Conservation (phyloP, 208 protist species). For the Wallacemonas sp. region DNA sequence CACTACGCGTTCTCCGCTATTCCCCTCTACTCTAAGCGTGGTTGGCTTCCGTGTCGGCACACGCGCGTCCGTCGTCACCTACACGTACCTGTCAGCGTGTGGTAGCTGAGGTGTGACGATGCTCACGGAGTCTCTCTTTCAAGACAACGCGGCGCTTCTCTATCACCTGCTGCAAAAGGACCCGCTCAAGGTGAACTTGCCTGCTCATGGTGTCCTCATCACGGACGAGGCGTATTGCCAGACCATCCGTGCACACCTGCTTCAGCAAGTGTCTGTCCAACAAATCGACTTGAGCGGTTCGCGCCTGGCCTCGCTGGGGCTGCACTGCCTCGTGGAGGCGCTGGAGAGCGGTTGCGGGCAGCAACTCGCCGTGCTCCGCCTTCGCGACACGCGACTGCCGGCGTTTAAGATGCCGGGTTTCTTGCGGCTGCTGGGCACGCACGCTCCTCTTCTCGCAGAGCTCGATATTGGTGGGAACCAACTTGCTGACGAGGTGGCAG, state of each 20-base stretch:
- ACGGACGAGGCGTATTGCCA: conserved; percentile 24
- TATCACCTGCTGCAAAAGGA: conserved; percentile 27
- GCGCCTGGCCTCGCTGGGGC: neutral
- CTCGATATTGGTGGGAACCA: conserved; percentile 20
- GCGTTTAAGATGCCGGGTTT: conserved; percentile 14
- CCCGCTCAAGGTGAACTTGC: conserved; percentile 25
- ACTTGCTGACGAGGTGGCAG: conserved; percentile 8
- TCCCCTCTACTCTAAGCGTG: no score
- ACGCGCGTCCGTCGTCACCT: no score
- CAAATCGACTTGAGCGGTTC: conserved; percentile 15
- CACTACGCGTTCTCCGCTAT: no score
- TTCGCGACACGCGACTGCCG: conserved; percentile 21
- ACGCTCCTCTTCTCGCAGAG: conserved; percentile 12
- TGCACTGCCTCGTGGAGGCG: conserved; percentile 11
- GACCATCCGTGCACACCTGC: conserved; percentile 25
- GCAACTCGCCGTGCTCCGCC: conserved; percentile 8
- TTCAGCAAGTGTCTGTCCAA: conserved; percentile 17
- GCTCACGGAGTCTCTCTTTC: conserved; percentile 8
- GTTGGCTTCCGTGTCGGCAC: no score
- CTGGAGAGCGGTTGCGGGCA: conserved; percentile 8
- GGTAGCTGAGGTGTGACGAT: no score
- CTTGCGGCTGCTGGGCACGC: conserved; percentile 8
- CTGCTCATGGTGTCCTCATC: conserved; percentile 18
- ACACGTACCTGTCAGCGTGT: no score
- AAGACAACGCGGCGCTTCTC: conserved; percentile 7